These are phyloP conservation scores for Plasmodium gonderi DNA, from an alignment of 169 alveolate species.

Conservation along the genomic window DNA sequence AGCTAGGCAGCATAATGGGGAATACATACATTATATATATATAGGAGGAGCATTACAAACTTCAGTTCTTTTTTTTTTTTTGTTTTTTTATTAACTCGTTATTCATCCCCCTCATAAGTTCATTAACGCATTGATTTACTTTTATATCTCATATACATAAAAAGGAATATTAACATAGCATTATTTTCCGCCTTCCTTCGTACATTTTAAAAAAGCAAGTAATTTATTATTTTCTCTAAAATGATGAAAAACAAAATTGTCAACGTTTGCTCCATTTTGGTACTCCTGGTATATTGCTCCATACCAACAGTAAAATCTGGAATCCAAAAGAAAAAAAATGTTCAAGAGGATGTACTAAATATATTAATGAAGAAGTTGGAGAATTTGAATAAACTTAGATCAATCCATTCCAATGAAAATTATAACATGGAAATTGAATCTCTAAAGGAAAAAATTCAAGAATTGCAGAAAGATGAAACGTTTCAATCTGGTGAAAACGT, in stretches of 20 bases:
- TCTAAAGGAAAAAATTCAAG: not conserved
- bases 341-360: not conserved
- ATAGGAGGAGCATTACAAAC: too few species aligned
- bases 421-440: not conserved
- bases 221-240: not conserved
- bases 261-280: not conserved
- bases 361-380: not conserved
- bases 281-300: not conserved
- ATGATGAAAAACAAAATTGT: not conserved
- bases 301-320: not conserved
- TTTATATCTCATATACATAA: too few species aligned
- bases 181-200: not conserved
- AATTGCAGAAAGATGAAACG: not conserved
- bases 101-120: not conserved
- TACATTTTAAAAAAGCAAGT: not conserved
- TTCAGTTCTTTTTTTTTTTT: not conserved
- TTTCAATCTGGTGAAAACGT: not conserved
- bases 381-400: not conserved
- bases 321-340: not conserved
- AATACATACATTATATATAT: not conserved
- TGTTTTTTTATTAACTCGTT: not conserved
- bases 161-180: not conserved
- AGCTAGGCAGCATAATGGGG: too few species aligned
- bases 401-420: not conserved
- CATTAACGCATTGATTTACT: not conserved